These are phyloP conservation scores for Thielaviopsis ethacetica DNA, from an alignment of 2,329 filamentous ascomycete species.

Conservation along the genomic window DNA sequence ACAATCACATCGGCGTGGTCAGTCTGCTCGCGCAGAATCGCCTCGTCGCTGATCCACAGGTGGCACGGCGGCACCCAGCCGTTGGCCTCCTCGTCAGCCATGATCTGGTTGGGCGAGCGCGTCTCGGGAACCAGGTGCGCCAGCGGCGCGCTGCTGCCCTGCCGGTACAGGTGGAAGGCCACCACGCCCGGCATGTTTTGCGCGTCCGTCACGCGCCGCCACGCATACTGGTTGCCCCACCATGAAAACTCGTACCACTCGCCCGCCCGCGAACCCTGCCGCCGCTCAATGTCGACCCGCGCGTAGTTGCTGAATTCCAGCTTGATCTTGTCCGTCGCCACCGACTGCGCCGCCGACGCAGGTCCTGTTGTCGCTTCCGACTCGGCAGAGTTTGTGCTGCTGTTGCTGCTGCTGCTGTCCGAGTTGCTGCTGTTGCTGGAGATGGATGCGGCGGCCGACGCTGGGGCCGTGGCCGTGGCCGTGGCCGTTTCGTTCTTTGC, in stretches of 20 bases:
- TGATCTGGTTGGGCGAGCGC: constrained; percentile 51
- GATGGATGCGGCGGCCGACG: too few relatives aligned
- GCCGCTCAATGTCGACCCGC: constrained; percentile 64
- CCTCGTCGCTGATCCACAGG: constrained; percentile 72
- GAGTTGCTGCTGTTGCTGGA: too few relatives aligned
- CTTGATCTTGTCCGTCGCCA: constrained; percentile 63
- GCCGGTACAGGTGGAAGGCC: constrained; percentile 65
- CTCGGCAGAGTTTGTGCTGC: neutral
- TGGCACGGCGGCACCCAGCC: constrained; percentile 84
- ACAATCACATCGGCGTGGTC: constrained; percentile 84
- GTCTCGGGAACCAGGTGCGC: constrained; percentile 77
- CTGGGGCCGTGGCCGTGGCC: too few relatives aligned
- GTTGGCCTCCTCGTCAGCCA: constrained; percentile 58
- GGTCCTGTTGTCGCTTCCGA: too few relatives aligned
- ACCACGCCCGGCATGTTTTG: constrained; percentile 48
- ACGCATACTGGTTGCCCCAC: constrained; percentile 75
- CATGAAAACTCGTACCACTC: constrained; percentile 87
- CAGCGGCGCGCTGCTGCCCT: constrained; percentile 44
- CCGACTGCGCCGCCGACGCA: constrained; percentile 19
- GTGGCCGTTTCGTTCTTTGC: too few relatives aligned
- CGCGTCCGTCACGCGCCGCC: constrained; percentile 60
- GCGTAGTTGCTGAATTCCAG: constrained; percentile 97
- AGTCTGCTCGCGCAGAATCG: constrained; percentile 49
- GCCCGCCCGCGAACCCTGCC: constrained; percentile 40
- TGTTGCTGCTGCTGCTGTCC: too few relatives aligned